These are phyloP conservation scores for Craspedostauros australis DNA, from an alignment of 108 stramenopile genomes.

Conservation along the genomic window DNA sequence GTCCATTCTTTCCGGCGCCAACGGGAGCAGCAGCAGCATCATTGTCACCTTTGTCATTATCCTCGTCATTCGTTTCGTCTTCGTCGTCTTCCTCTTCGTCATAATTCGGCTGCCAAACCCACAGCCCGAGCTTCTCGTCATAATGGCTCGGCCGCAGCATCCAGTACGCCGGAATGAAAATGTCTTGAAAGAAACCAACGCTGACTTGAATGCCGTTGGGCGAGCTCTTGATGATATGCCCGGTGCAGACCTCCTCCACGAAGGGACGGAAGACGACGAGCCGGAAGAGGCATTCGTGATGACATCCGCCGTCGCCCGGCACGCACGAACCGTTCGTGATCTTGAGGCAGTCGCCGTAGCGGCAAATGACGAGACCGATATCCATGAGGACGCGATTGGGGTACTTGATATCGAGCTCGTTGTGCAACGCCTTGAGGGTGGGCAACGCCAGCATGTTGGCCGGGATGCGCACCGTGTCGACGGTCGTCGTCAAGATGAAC, in stretches of 20 bases:
- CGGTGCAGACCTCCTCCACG: slow-evolving; percentile 81
- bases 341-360: slow-evolving; percentile 56
- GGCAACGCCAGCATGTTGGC: slow-evolving; percentile 54
- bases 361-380: slow-evolving; percentile 75
- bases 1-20: not conserved
- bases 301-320: slow-evolving; percentile 79
- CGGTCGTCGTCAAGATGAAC: slow-evolving; percentile 69
- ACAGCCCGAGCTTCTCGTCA: slow-evolving; percentile 50
- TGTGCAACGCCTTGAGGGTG: slow-evolving; percentile 49
- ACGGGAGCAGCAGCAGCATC: not conserved
- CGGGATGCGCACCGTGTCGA: slow-evolving; percentile 71
- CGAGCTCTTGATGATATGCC: slow-evolving; percentile 53
- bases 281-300: slow-evolving; percentile 71
- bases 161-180: slow-evolving; percentile 82
- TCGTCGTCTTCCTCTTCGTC: slow-evolving; percentile 49
- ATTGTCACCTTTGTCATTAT: slow-evolving; percentile 2
- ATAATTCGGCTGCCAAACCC: slow-evolving; percentile 75
- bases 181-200: slow-evolving; percentile 84
- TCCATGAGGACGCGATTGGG: slow-evolving; percentile 80
- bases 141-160: slow-evolving; percentile 71
- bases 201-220: slow-evolving; percentile 72
- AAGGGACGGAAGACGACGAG: slow-evolving; percentile 86
- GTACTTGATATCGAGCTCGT: slow-evolving; percentile 74
- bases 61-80: slow-evolving; percentile 2
- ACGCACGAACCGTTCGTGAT: slow-evolving; percentile 66